Percentiles rank a stretch among this genome's conserved stretches.
Conservation (phyloP, 176 grass and related monocot genomes). For the Aegilops longissima region DNA sequence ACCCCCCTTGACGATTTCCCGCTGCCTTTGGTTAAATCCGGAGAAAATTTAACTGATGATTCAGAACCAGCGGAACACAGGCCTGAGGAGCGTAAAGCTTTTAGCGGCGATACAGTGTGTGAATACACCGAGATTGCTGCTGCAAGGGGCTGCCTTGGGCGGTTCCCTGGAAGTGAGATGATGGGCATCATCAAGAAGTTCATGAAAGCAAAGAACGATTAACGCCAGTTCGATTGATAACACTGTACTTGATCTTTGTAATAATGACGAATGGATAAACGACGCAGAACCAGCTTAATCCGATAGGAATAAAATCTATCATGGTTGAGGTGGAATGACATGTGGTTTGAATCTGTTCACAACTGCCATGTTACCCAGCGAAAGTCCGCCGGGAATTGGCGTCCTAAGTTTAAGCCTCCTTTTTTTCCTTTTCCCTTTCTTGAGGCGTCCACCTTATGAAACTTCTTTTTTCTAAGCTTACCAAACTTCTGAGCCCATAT, state of each 20-base stretch:
- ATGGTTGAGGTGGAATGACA: background rate
- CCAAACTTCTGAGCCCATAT: background rate
- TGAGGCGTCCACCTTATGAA: background rate
- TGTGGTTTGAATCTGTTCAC: background rate
- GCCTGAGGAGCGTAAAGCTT: slow-evolving; percentile 32
- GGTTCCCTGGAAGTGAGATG: slow-evolving; percentile 96
- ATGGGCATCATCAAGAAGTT: slow-evolving; percentile 94
- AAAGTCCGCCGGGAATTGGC: too few species aligned
- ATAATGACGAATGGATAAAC: slow-evolving; percentile 12
- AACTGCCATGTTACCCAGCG: too few species aligned
- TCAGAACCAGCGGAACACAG: slow-evolving; percentile 11
- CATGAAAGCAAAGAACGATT: slow-evolving; percentile 82
- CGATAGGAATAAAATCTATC: slow-evolving; percentile 29
- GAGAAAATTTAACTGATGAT: slow-evolving; percentile 47
- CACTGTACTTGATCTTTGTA: slow-evolving; percentile 23
- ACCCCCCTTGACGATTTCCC: slow-evolving; percentile 66
- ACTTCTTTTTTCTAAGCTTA: background rate
- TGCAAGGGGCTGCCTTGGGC: slow-evolving; percentile 79
- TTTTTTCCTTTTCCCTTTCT: background rate
- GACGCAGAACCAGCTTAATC: background rate
- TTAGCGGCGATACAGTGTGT: slow-evolving; percentile 61
- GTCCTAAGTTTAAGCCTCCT: background rate
- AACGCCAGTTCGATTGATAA: slow-evolving; percentile 22
- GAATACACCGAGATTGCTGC: slow-evolving; percentile 74
- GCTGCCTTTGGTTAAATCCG: slow-evolving; percentile 56